Evolutionary conservation across 1,284 basidiomycete genomes (phyloP).

Genomic region (Apiotrichum mycotoxinovorans): DNA sequence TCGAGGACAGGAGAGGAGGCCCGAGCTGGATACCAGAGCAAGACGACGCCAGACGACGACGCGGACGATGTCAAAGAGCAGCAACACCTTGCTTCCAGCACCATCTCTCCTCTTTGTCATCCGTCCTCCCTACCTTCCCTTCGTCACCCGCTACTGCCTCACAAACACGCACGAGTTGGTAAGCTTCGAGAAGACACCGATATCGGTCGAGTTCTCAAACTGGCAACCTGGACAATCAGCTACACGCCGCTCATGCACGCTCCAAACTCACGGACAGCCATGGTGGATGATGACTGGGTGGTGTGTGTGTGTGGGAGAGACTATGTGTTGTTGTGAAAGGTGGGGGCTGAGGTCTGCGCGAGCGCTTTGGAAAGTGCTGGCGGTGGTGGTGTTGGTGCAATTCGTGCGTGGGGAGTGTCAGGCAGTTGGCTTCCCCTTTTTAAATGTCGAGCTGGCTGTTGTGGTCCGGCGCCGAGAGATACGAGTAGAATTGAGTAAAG

Average conservation of each 20-base stretch:
- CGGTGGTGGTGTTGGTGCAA: not conserved
- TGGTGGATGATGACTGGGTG: slow-evolving; percentile 26
- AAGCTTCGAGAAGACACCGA: slow-evolving; percentile 89
- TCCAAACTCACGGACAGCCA: slow-evolving; percentile 54
- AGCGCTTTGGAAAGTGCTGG: not conserved
- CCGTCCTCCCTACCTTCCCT: not conserved
- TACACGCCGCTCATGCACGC: not conserved
- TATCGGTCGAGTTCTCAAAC: slow-evolving; percentile 96
- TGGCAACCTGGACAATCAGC: slow-evolving; percentile 62
- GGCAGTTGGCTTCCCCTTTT: too few species aligned
- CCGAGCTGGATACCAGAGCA: too few species aligned
- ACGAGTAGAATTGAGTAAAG: too few species aligned
- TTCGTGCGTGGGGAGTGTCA: too few species aligned
- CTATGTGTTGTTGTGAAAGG: not conserved
- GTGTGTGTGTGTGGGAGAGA: too few species aligned
- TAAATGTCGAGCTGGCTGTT: too few species aligned
- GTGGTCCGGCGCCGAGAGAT: too few species aligned
- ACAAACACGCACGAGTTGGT: slow-evolving; percentile 64
- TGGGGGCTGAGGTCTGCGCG: not conserved
- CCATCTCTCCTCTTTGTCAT: not conserved
- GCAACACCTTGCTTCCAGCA: too few species aligned
- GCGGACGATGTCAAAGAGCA: too few species aligned
- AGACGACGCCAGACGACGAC: too few species aligned
- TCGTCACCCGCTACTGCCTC: not conserved
- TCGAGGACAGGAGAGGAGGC: too few species aligned